Base-by-base conservation (phyloP, 768 basidiomycete species). In the Psilocybe cyanescens region DNA sequence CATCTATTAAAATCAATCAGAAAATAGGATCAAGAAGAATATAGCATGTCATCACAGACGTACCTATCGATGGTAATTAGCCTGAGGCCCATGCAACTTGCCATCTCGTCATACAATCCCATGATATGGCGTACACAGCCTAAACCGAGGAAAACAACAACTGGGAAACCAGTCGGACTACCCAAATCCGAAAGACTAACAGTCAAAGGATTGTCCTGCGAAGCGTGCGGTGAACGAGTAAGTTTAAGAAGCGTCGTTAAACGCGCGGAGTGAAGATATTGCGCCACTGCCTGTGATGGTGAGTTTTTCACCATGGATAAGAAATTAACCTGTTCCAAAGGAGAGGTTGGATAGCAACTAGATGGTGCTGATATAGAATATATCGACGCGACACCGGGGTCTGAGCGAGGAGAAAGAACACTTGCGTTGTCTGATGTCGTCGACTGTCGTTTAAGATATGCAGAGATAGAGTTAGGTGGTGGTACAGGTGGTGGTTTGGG, bases 131-230 rank as follows among this genome's bases (percentile, higher is more conserved):
- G 85, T 3, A 99, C 97, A 70, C 94, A 94, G 14, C 96, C 97
- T 50, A 99, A 72, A 2, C 97, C 97, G 62, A 99, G 85, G 73
- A 97, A 99, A 24, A 99, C 85, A 24, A 99, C 78, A 8, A 99
- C 85, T 0, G 97, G 97, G 68, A 87, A 85, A 1, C 97, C 97
- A n/a, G 83, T 85, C 3, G 90, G 83, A 63, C 84, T 85, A 2
- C 97, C 97, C 62, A 98, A 83, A 70, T 99, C 97, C 3, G 97
- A 95, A n/a, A 97, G 80, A 66, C 97, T 97, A 58, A 98, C 90
- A 28, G 86, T 86, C 62, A 94, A 82, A 14, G 92, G 89, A 69
- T 86, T 79, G 68, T 88, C 87, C 60, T 83, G 80, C 28, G 90
- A 90, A 28, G 91, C 88, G 70, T 95, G 92, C 8, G 91, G 92